These are phyloP conservation scores for Phytophthora pseudosyringae DNA, from an alignment of 352 stramenopile species.

Conservation along the genomic window DNA sequence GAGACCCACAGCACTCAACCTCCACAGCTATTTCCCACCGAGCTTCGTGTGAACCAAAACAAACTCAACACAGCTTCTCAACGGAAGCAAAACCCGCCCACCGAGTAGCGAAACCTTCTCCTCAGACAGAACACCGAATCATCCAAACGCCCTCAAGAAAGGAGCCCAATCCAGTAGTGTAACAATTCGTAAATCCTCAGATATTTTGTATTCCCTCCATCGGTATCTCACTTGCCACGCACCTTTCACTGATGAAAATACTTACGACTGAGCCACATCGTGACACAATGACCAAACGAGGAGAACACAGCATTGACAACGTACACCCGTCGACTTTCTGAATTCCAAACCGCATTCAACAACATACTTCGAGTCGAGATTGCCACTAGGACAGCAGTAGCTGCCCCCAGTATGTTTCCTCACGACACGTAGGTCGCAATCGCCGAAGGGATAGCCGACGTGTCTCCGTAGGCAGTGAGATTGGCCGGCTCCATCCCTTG, in stretches of 20 bases:
- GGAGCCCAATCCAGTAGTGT: no score
- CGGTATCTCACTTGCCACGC: not conserved
- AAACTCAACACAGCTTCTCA: not conserved
- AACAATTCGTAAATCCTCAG: not conserved
- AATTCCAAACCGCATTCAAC: not conserved
- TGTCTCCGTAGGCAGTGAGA: conserved; percentile 40
- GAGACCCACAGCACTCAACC: conserved; percentile 1
- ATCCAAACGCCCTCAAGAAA: not conserved
- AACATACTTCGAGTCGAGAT: not conserved
- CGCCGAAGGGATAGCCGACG: conserved; percentile 17
- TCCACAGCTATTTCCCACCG: not conserved
- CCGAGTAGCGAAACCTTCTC: not conserved
- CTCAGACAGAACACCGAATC: not conserved
- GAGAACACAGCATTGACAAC: no score
- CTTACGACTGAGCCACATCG: no score
- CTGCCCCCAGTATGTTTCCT: conserved; percentile 5
- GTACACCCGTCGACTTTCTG: no score
- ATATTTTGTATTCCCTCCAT: not conserved
- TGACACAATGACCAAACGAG: no score
- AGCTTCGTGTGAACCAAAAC: not conserved
- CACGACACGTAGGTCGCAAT: conserved; percentile 36
- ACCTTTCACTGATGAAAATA: no score
- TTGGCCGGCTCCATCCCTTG: conserved; percentile 40
- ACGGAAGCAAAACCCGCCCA: not conserved
- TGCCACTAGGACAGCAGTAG: no score